A percentile compares a stretch with the other conserved stretches of the same genome.
Conservation (phyloP, 2,329 filamentous ascomycete genomes). For the Arachnopeziza araneosa region DNA sequence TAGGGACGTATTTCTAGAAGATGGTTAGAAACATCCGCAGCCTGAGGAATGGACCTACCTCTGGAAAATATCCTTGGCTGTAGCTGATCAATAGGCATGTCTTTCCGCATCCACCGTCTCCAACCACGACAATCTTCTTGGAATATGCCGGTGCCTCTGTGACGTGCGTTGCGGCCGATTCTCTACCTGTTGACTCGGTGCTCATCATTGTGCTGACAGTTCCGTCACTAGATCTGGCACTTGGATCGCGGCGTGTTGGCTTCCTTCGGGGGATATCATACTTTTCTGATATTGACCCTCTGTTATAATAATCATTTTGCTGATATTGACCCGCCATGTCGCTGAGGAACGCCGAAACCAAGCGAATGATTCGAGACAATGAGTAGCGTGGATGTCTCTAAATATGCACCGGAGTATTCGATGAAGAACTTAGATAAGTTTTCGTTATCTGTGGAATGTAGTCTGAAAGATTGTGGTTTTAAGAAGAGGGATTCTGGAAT, state of each 20-base stretch:
- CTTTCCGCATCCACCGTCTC: slow-evolving; percentile 97
- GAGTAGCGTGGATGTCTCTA: background rate
- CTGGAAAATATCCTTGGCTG: slow-evolving; percentile 96
- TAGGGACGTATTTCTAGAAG: slow-evolving; percentile 91
- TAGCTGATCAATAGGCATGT: slow-evolving; percentile 98
- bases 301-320: slow-evolving; percentile 24
- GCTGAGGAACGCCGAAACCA: background rate
- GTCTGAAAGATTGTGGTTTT: slow-evolving; percentile 2
- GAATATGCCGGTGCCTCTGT: slow-evolving; percentile 91
- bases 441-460: slow-evolving; percentile 12
- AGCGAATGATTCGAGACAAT: background rate
- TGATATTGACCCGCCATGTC: slow-evolving; percentile 29
- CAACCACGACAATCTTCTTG: slow-evolving; percentile 98
- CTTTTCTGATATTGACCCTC: slow-evolving; percentile 27
- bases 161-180: slow-evolving; percentile 76
- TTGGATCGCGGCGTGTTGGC: slow-evolving; percentile 28
- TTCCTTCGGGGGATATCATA: slow-evolving; percentile 27
- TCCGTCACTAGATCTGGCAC: slow-evolving; percentile 69
- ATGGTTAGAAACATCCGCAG: background rate
- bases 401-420: slow-evolving; percentile 9
- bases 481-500: slow-evolving; percentile 4
- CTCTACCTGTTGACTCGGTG: slow-evolving; percentile 62
- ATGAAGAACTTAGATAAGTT: slow-evolving; percentile 4
- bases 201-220: slow-evolving; percentile 83
- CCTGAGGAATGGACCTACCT: slow-evolving; percentile 52